Evolutionary conservation across 2,329 filamentous ascomycete genomes (phyloP).

Genomic region (Cytospora piceae): DNA sequence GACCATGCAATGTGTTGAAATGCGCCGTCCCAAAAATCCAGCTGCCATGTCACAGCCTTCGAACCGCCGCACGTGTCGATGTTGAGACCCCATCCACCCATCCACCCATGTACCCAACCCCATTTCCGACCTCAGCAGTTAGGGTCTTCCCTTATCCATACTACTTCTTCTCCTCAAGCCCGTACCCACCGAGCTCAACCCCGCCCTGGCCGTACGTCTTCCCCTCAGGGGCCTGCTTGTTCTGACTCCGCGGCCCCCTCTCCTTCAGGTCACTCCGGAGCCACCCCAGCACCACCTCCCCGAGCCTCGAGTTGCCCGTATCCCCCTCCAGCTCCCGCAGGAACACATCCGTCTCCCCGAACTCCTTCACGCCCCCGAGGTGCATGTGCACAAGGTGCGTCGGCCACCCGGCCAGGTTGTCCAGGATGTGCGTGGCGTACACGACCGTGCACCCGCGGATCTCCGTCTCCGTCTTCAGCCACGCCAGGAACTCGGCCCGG

Average conservation of each 20-base stretch:
- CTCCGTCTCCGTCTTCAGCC: slow-evolving; percentile 87
- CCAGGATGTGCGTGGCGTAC: slow-evolving; percentile 96
- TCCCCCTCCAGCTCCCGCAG: slow-evolving; percentile 55
- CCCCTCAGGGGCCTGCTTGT: slow-evolving; percentile 61
- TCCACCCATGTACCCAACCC: slow-evolving; percentile 15
- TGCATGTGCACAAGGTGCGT: slow-evolving; percentile 97
- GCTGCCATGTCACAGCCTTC: neutral
- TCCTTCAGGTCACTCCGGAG: slow-evolving; percentile 78
- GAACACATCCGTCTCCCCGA: slow-evolving; percentile 75
- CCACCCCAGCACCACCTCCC: slow-evolving; percentile 88
- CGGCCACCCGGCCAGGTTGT: slow-evolving; percentile 93
- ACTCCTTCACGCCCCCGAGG: slow-evolving; percentile 83
- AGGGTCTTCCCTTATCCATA: slow-evolving; percentile 12
- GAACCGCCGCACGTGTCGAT: neutral
- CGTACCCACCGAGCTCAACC: slow-evolving; percentile 58
- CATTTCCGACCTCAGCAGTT: neutral
- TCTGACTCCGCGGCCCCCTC: slow-evolving; percentile 73
- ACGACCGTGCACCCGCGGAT: slow-evolving; percentile 84
- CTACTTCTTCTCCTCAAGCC: slow-evolving; percentile 53
- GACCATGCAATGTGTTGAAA: neutral
- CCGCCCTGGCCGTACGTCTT: slow-evolving; percentile 62
- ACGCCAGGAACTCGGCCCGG: slow-evolving; percentile 81
- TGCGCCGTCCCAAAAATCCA: neutral
- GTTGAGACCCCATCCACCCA: slow-evolving; percentile 12
- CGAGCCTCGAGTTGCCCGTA: slow-evolving; percentile 77